phyloP scores from a whole-genome alignment of 129 eudicot species.

The Kitagawia praeruptora region DNA sequence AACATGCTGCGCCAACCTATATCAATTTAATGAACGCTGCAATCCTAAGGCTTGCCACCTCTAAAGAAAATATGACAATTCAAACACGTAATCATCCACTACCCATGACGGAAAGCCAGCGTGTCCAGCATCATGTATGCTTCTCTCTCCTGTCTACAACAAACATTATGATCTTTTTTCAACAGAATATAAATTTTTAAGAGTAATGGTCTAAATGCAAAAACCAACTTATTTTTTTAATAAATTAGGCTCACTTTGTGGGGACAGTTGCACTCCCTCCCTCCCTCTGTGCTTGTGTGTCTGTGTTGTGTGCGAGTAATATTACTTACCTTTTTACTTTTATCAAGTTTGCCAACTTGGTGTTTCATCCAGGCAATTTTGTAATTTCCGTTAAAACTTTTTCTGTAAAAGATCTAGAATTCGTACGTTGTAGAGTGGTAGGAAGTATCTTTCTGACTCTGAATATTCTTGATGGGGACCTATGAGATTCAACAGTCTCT shows the following conservation, averaged over 20 bases:
- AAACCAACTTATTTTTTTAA: background rate
- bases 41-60: conserved; percentile 76
- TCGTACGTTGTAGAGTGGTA: background rate
- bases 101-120: conserved; percentile 86
- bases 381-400: too few relatives aligned
- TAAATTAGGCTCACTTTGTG: background rate
- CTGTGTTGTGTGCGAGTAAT: background rate
- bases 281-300: too few relatives aligned
- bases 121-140: conserved; percentile 79
- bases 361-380: background rate
- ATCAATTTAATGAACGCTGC: conserved; percentile 85
- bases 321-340: too few relatives aligned
- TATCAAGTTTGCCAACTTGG: background rate
- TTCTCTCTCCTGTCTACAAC: conserved; percentile 2
- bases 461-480: background rate
- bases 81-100: conserved; percentile 91
- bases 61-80: conserved; percentile 67
- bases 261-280: background rate
- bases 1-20: conserved; percentile 95
- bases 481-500: background rate
- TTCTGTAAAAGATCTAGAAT: background rate
- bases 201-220: background rate
- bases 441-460: background rate
- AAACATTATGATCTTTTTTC: conserved; percentile 2
- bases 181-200: background rate